Evolutionary conservation across 2,329 filamentous ascomycete genomes (phyloP), one percentile per base, ranked within the genome.

Genomic region (Chalaropsis ovoidea): DNA sequence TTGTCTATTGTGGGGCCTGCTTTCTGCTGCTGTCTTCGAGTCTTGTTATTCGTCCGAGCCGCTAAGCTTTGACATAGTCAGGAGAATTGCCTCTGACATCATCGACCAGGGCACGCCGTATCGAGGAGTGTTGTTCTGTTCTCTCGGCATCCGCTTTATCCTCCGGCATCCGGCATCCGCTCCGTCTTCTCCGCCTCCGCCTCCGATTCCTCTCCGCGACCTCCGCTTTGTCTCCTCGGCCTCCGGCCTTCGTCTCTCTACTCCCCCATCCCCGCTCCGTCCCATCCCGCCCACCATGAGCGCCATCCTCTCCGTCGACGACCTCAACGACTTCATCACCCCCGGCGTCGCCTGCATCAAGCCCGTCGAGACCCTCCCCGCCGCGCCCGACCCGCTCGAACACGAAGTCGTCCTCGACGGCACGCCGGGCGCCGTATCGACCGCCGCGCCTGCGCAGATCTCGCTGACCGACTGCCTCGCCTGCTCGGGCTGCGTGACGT

Each of bases 321-420:
- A 96, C 75, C 81, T 99, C 68, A 99, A 99, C 80, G 94, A 99
- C 80, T 99, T 99, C 78, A 99, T 99, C 74, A 94, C 89, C 66
- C 94, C 94, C 15, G 92, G 93, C 69, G 92, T 99, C 72, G 94
- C 94, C 69, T 99, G 94, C 77, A 97, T 99, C 76, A 97, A 99
- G 73, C 94, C 94, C 35, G 82, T 99, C 74, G 94, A 99, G 76
- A 95, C 90, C 1, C 83, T 99, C 15, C 93, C 94, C 1, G 76
- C 81, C 62, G 80, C 82, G 69, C 92, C 94, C 1, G 76, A 81
- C 60, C 49, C 67, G 15, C 54, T 67, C 69, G 71, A 69, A 61
- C 88, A 92, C 76, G 91, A 97, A 83, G 92, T 97, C 69, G 92
- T 93, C 65, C 92, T 93, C 70, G 94, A 96, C 79, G 93, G 95